Evolutionary conservation across 2,329 filamentous ascomycete genomes (phyloP), one percentile per base, ranked within the genome.

Genomic region (Fusarium pseudocircinatum): DNA sequence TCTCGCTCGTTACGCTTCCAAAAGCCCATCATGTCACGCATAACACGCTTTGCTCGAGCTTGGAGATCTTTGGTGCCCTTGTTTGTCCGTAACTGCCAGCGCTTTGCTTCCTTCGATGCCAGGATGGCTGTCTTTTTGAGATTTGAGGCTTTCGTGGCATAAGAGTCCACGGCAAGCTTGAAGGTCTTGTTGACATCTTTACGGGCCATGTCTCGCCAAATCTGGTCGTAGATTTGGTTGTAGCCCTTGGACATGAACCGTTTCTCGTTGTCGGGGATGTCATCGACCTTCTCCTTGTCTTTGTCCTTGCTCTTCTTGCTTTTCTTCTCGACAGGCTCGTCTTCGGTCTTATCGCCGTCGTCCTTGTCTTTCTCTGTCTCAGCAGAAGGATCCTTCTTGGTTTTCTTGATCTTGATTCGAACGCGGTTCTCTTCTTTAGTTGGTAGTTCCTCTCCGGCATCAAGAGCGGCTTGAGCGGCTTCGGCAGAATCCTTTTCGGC

Each of bases 21-120:
- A 88, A 98, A 99, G 65, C 94, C 91, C 89, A 98, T 96, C 96
- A 99, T 99, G 84, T 99, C 96, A 81, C 96, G 91, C 96, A 99
- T 99, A 67, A 96, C 96, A 75, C 96, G 93, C 87, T 99, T 99
- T 66, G 96, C 96, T 53, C 96, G 91, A 46, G 96, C 96, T 81
- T 98, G 96, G 8, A 97, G 93, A 82, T 99, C 96, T 83, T 99
- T 99, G 82, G 94, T 96, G 80, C 95, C 97, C 88, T 99, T 98
- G 86, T 99, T 99, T 60, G 96, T 99, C 46, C 95, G 93, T 69
- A 97, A 90, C 82, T 99, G 97, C 96, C 96, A 99, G 79, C 97
- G 89, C 79, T 97, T 95, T 60, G 96, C 96, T 84, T 99, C 96
- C 81, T 99, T 99, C 69, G 96, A 97, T 13, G 96, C 96, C 44